Percentiles rank a stretch among this genome's conserved stretches.
phyloP scores from a whole-genome alignment of 805 yeast species.

The Millerago galiae region DNA sequence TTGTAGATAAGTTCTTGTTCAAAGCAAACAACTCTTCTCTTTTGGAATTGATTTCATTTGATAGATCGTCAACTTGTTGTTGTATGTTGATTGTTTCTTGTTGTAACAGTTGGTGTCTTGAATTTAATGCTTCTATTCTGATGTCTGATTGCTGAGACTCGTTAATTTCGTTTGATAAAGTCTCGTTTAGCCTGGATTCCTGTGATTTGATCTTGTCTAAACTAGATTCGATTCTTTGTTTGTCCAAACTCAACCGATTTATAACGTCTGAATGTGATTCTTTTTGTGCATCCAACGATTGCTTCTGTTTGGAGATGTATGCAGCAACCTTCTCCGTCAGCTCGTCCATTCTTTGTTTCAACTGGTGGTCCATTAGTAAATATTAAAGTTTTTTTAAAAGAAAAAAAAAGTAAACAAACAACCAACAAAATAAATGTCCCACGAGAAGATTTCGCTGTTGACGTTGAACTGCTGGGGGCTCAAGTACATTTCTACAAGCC shows the following conservation, averaged over 20 bases:
- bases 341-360: background rate
- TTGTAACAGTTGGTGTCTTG: slow-evolving; percentile 30
- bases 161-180: slow-evolving; percentile 8
- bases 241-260: slow-evolving; percentile 1
- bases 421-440: background rate
- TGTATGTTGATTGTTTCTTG: slow-evolving; percentile 25
- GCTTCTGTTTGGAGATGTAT: background rate
- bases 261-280: background rate
- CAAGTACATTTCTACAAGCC: slow-evolving; percentile 68
- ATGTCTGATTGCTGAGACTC: slow-evolving; percentile 29
- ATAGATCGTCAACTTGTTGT: slow-evolving; percentile 28
- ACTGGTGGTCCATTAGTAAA: background rate
- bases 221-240: slow-evolving; percentile 7
- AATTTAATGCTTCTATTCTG: slow-evolving; percentile 26
- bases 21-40: slow-evolving; percentile 28
- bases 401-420: background rate
- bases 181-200: background rate
- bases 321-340: background rate
- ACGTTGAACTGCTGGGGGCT: slow-evolving; percentile 89
- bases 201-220: background rate
- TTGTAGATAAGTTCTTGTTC: slow-evolving; percentile 32
- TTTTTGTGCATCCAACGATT: background rate
- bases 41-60: slow-evolving; percentile 24
- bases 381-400: background rate
- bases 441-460: slow-evolving; percentile 37